A percentile compares a stretch with the other conserved stretches of the same genome.
Conservation (phyloP, 2,329 filamentous ascomycete genomes). For the Fusarium sp. region DNA sequence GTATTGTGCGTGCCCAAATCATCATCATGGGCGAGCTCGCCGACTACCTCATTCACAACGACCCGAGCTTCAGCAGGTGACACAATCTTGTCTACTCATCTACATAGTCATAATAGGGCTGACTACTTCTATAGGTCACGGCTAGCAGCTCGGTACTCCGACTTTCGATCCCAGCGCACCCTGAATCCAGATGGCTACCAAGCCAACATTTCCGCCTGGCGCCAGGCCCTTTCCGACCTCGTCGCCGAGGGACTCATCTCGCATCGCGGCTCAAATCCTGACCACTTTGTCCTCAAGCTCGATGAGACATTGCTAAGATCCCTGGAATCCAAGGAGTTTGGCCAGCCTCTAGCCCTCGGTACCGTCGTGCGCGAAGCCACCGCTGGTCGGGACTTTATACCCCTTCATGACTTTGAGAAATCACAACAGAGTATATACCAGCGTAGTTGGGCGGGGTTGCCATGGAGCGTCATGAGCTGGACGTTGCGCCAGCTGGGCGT, state of each 20-base stretch:
- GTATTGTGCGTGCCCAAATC: conserved; percentile 4
- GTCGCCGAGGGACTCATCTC: conserved; percentile 67
- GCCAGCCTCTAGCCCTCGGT: conserved; percentile 81
- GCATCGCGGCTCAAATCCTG: conserved; percentile 52
- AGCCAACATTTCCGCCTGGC: conserved; percentile 84
- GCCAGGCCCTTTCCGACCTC: conserved; percentile 75
- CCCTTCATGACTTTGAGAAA: conserved; percentile 72
- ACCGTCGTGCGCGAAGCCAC: conserved; percentile 81
- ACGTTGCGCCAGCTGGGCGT: conserved; percentile 75
- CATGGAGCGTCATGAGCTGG: conserved; percentile 79
- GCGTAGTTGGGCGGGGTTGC: conserved; percentile 71
- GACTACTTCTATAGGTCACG: conserved; percentile 66
- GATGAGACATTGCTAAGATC: conserved; percentile 73
- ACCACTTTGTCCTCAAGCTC: conserved; percentile 62
- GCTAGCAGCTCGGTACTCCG: conserved; percentile 86
- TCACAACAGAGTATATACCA: conserved; percentile 76
- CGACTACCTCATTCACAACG: conserved; percentile 68
- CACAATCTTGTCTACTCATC: neutral
- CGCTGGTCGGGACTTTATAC: conserved; percentile 72
- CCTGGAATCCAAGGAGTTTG: conserved; percentile 80
- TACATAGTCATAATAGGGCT: neutral
- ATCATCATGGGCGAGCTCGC: conserved; percentile 72
- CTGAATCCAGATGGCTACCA: conserved; percentile 87
- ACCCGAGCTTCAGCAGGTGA: conserved; percentile 69
- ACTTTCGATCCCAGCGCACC: conserved; percentile 77